These are phyloP conservation scores for Penicillium sp. DNA, from an alignment of 2,329 filamentous ascomycete species.

Conservation along the genomic window DNA sequence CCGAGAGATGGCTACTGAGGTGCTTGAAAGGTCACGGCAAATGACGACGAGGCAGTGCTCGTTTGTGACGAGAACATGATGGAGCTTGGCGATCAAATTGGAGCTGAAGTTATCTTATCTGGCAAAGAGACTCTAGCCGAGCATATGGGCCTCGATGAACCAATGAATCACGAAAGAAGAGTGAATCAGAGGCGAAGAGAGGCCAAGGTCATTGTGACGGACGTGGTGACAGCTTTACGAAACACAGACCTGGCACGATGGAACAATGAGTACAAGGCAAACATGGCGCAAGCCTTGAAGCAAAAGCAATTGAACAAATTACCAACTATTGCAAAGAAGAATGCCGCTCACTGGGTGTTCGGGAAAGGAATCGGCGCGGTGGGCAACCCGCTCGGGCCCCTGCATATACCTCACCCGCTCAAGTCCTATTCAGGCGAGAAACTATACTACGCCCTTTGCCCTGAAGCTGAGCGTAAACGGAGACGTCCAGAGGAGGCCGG, in stretches of 20 bases:
- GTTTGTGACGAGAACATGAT: background rate
- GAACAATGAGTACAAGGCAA: constrained; percentile 58
- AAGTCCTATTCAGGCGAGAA: constrained; percentile 57
- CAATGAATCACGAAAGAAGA: constrained; percentile 21
- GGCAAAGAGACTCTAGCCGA: background rate
- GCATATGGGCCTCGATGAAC: background rate
- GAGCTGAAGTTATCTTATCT: background rate
- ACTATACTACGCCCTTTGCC: constrained; percentile 51
- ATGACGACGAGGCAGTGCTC: background rate
- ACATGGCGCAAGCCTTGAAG: constrained; percentile 54
- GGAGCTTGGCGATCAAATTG: background rate
- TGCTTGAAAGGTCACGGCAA: background rate
- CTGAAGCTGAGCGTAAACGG: constrained; percentile 14
- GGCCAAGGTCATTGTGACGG: constrained; percentile 46
- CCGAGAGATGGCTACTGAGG: background rate
- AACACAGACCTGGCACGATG: constrained; percentile 58
- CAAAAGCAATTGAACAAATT: constrained; percentile 46
- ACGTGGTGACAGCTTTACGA: constrained; percentile 52
- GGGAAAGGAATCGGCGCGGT: constrained; percentile 57
- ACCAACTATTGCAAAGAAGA: constrained; percentile 56
- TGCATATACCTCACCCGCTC: constrained; percentile 51
- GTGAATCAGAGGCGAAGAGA: constrained; percentile 30
- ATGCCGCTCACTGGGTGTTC: constrained; percentile 61
- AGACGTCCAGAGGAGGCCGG: background rate
- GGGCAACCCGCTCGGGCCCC: constrained; percentile 46